phyloP scores from a whole-genome alignment of 1,284 basidiomycete genomes.

The Sparassis latifolia region DNA sequence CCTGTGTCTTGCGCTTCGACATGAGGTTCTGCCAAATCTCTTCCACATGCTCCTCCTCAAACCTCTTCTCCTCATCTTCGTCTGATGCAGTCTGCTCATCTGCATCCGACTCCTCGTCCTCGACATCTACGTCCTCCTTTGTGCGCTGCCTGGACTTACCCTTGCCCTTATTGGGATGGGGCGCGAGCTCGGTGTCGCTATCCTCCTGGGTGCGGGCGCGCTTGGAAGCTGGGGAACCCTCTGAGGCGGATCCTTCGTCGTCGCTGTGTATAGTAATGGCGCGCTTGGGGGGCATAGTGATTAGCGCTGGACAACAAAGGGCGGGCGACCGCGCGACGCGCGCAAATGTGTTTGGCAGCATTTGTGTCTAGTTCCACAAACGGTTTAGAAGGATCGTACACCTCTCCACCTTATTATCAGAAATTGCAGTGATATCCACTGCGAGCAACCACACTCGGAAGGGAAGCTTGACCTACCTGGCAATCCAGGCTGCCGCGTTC shows the following conservation, averaged over 20 bases:
- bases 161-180: constrained; percentile 18
- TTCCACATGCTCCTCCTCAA: constrained; percentile 54
- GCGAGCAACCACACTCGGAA: too few species aligned
- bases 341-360: too few species aligned
- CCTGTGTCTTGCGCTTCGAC: constrained; percentile 44
- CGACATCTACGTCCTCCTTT: constrained; percentile 22
- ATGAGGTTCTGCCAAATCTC: constrained; percentile 49
- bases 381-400: too few species aligned
- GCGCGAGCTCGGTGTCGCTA: constrained; percentile 26
- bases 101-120: constrained; percentile 29
- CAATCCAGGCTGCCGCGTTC: too few species aligned
- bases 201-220: constrained; percentile 36
- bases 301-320: too few species aligned
- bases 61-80: constrained; percentile 48
- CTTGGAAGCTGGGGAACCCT: constrained; percentile 29
- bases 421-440: too few species aligned
- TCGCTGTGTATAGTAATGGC: constrained; percentile 28
- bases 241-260: constrained; percentile 23
- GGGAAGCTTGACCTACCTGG: too few species aligned
- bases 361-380: too few species aligned
- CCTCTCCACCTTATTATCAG: too few species aligned
- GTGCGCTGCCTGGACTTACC: constrained; percentile 26
- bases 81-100: constrained; percentile 29
- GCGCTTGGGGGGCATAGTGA: constrained; percentile 33
- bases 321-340: too few species aligned